Conservation (phyloP, 192 early-diverging fungal genomes). For the Coemansia sp. region DNA sequence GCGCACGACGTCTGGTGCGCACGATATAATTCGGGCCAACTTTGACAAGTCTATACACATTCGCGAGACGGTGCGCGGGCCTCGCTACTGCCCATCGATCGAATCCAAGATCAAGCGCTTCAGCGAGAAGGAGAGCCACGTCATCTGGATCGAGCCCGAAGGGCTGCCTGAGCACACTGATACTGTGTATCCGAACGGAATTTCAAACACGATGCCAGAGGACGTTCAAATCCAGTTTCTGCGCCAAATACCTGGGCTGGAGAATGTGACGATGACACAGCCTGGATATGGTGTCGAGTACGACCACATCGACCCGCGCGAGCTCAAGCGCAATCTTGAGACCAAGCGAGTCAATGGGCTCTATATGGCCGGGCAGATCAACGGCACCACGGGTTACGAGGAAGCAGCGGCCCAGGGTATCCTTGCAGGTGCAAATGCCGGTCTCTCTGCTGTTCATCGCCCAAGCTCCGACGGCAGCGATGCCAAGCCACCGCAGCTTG, state of each 20-base stretch:
- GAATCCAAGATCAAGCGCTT: conserved; percentile 81
- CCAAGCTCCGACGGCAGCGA: background rate
- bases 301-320: conserved; percentile 81
- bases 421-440: conserved; percentile 77
- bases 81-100: conserved; percentile 80
- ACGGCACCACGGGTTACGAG: conserved; percentile 86
- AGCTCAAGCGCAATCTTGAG: conserved; percentile 71
- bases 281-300: conserved; percentile 87
- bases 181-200: conserved; percentile 79
- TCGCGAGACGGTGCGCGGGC: conserved; percentile 79
- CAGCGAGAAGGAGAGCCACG: conserved; percentile 62
- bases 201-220: conserved; percentile 83
- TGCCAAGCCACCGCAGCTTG: conserved; percentile 51
- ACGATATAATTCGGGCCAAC: conserved; percentile 69
- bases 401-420: conserved; percentile 81
- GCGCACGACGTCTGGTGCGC: conserved; percentile 65
- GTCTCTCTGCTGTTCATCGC: conserved; percentile 55
- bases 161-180: conserved; percentile 65
- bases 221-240: conserved; percentile 70
- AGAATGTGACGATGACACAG: conserved; percentile 70
- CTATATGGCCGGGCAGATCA: conserved; percentile 83
- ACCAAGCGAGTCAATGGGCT: conserved; percentile 75
- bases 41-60: conserved; percentile 81
- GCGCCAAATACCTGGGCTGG: conserved; percentile 71
- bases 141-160: conserved; percentile 82